Base-by-base conservation (phyloP, 192 early-diverging fungal species). In the Piromyces sp. region DNA sequence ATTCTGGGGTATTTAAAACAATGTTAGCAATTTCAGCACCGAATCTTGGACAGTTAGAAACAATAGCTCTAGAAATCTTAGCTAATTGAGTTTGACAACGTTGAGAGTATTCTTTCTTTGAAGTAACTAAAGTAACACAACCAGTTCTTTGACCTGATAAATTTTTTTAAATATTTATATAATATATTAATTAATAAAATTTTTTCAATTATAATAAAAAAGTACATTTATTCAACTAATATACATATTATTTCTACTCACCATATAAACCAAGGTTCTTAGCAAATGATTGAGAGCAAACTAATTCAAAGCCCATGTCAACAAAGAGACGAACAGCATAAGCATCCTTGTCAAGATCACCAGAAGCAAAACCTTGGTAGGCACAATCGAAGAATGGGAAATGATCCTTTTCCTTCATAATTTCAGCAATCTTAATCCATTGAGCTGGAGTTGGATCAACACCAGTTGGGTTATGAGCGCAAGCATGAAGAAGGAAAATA, bases 221-320 rank as follows among this genome's bases (percentile, higher is more conserved):
- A n/a, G n/a, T n/a, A n/a, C n/a, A n/a, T n/a, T n/a, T n/a, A n/a
- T n/a, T n/a, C n/a, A n/a, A n/a, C n/a, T n/a, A n/a, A n/a, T n/a
- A n/a, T n/a, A n/a, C n/a, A n/a, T n/a, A n/a, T n/a, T n/a, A n/a
- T n/a, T n/a, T n/a, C n/a, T n/a, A n/a, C n/a, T n/a, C n/a, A n/a
- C n/a, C 90, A 87, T 99, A 99, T 40, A 99, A 89, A 22, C 97
- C 97, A 92, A 99, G 94, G 91, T 99, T 99, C 89, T 99, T 99
- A 87, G 95, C 92, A 88, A 94, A 99, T 28, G 95, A 96, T 88
- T 99, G 94, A 36, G 93, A 91, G 13, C 96, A 89, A 80, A 98
- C 90, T 83, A 96, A 82, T 85, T 99, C 96, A 85, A 97, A 95
- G 11, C 96, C 96, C 82, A 92, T 90, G 28, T 92, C 87, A 4